Conservation (phyloP, 148 eudicot genomes). For the Fallopia convolvulus region DNA sequence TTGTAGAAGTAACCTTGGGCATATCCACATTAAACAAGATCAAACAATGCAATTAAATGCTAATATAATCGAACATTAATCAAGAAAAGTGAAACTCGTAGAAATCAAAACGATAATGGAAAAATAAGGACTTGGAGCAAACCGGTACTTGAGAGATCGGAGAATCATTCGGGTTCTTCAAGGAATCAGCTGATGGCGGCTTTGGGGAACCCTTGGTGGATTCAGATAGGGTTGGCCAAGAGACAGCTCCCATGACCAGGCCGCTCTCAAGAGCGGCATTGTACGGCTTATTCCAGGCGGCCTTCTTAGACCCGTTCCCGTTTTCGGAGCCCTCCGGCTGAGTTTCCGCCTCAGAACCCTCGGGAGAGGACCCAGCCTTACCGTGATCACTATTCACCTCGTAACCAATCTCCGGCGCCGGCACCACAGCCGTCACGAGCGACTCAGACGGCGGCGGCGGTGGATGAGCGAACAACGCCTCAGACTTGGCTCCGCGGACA, state of each 20-base stretch:
- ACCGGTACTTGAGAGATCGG: constrained; percentile 15
- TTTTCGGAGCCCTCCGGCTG: constrained; percentile 24
- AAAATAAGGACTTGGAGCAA: not conserved
- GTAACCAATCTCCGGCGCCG: not conserved
- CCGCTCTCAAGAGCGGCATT: constrained; percentile 39
- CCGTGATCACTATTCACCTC: not conserved
- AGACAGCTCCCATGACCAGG: constrained; percentile 51
- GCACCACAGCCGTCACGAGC: not conserved
- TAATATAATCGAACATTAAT: not conserved
- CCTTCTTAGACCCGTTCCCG: constrained; percentile 45
- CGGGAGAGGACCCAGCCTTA: constrained; percentile 9
- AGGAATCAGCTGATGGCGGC: constrained; percentile 36
- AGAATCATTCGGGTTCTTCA: constrained; percentile 37
- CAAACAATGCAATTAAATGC: not conserved
- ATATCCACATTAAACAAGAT: constrained; percentile 1
- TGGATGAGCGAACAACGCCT: not conserved
- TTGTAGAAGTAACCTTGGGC: constrained; percentile 41
- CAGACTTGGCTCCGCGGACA: not conserved
- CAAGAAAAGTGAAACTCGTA: not conserved
- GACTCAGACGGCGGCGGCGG: not conserved
- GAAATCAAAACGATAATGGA: not conserved
- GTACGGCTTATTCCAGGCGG: constrained; percentile 39
- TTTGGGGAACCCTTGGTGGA: constrained; percentile 56
- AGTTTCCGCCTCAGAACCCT: constrained; percentile 18
- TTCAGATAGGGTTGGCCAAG: constrained; percentile 78